Evolutionary conservation across 2,329 filamentous ascomycete genomes (phyloP).

Genomic region (Fusarium pseudonygamai): DNA sequence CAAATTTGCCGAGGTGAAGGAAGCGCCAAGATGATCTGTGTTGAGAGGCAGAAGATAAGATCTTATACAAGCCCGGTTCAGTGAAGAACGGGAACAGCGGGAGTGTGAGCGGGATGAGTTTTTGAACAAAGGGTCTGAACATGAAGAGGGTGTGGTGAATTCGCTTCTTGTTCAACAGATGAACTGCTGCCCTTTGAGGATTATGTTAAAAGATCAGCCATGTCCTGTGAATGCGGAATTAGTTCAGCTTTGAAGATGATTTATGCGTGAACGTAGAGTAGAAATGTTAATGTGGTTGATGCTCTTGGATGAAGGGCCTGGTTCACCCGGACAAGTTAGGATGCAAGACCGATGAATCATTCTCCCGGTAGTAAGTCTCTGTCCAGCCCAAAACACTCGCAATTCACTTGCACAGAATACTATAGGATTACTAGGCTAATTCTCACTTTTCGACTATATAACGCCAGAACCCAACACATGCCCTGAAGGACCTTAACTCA

Average conservation of each 20-base stretch:
- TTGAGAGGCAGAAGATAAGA: too few species aligned
- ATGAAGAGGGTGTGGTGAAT: conserved; percentile 1
- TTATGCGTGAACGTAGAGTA: background rate
- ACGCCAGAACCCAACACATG: background rate
- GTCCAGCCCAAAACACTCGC: background rate
- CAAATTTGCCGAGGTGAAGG: background rate
- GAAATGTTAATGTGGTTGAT: background rate
- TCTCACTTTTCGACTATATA: background rate
- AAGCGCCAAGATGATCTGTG: background rate
- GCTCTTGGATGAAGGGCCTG: background rate
- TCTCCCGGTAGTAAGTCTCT: background rate
- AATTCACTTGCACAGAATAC: background rate
- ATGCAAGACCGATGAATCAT: too few species aligned
- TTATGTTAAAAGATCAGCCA: background rate
- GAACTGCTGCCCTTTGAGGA: background rate
- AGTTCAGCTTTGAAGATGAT: background rate
- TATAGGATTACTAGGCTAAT: background rate
- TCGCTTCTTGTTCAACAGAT: background rate
- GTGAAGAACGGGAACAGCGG: background rate
- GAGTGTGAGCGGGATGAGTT: background rate
- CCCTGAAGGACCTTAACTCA: background rate
- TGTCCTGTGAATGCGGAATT: background rate
- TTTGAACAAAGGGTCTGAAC: conserved; percentile 9
- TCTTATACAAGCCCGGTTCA: background rate
- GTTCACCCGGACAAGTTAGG: background rate